phyloP scores from a whole-genome alignment of 1,284 basidiomycete species.

The Paramarasmius palmivorus region DNA sequence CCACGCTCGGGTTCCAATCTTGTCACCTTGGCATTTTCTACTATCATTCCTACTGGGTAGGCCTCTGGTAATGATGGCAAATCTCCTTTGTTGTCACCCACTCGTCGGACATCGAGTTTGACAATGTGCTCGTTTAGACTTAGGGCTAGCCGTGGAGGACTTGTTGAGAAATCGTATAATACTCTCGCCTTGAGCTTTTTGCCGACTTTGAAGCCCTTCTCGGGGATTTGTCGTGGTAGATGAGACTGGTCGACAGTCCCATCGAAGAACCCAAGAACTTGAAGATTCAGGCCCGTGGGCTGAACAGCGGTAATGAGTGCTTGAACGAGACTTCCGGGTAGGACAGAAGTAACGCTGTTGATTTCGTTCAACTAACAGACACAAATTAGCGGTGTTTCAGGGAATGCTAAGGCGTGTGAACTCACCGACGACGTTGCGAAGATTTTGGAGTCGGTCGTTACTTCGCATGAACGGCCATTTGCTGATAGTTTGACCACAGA shows the following conservation, averaged over 20 bases:
- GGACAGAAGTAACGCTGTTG: conserved; percentile 77
- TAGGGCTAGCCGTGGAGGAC: conserved; percentile 81
- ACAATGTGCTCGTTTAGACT: conserved; percentile 77
- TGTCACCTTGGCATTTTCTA: conserved; percentile 74
- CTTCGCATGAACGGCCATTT: conserved; percentile 71
- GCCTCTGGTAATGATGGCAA: conserved; percentile 45
- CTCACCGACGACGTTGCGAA: conserved; percentile 57
- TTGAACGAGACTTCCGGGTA: conserved; percentile 89
- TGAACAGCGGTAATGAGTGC: conserved; percentile 83
- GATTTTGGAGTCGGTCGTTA: conserved; percentile 49
- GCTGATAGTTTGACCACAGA: conserved; percentile 64
- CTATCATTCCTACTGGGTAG: conserved; percentile 72
- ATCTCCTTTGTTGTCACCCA: too few relatives aligned
- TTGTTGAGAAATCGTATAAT: conserved; percentile 78
- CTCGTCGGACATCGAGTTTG: conserved; percentile 43
- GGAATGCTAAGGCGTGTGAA: too few relatives aligned
- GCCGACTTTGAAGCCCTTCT: conserved; percentile 72
- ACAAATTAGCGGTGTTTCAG: neutral
- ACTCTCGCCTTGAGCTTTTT: conserved; percentile 89
- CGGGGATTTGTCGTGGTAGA: conserved; percentile 51
- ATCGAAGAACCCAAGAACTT: conserved; percentile 92
- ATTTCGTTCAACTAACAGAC: conserved; percentile 62
- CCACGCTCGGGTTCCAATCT: conserved; percentile 84
- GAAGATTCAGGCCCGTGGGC: conserved; percentile 82
- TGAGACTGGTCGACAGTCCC: conserved; percentile 90